phyloP scores from a whole-genome alignment of 331 rosid genomes.

The Prunus yedoensis region DNA sequence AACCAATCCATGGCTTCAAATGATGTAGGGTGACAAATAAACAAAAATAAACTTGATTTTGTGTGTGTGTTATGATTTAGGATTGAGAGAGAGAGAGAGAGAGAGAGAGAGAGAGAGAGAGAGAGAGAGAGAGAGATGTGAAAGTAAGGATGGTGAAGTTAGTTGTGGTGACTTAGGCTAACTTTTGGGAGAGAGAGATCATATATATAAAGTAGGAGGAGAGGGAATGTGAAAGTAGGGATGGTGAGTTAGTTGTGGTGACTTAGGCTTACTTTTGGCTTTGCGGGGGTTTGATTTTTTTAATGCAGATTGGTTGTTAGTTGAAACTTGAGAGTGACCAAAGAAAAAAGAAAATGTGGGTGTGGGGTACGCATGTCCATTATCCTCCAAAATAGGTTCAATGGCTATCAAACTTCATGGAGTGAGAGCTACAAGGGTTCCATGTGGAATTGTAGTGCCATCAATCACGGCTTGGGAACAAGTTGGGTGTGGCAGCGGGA shows the following conservation, averaged over 20 bases:
- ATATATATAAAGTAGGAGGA: background rate
- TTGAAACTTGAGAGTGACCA: slow-evolving; percentile 61
- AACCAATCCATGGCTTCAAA: slow-evolving; percentile 78
- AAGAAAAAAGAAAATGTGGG: slow-evolving; percentile 34
- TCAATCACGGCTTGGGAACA: slow-evolving; percentile 62
- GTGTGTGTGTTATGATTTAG: slow-evolving; percentile 20
- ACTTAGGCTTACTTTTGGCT: slow-evolving; percentile 25
- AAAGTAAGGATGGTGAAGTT: slow-evolving; percentile 3
- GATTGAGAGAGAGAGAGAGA: slow-evolving; percentile 2
- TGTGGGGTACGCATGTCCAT: slow-evolving; percentile 57
- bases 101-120: no score
- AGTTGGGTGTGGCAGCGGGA: slow-evolving; percentile 22
- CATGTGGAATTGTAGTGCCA: slow-evolving; percentile 44
- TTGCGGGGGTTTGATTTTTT: slow-evolving; percentile 1
- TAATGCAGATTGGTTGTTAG: slow-evolving; percentile 27
- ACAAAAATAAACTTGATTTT: background rate
- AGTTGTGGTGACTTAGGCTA: slow-evolving; percentile 21
- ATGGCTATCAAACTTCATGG: slow-evolving; percentile 25
- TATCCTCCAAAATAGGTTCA: slow-evolving; percentile 44
- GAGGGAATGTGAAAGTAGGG: background rate
- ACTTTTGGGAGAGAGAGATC: background rate
- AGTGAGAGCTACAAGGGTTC: slow-evolving; percentile 40
- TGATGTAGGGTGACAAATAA: background rate
- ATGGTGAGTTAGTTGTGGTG: background rate
- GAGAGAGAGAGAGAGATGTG: background rate